Conservation (phyloP, 2,329 filamentous ascomycete species). For the Parascedosporium putredinis region DNA sequence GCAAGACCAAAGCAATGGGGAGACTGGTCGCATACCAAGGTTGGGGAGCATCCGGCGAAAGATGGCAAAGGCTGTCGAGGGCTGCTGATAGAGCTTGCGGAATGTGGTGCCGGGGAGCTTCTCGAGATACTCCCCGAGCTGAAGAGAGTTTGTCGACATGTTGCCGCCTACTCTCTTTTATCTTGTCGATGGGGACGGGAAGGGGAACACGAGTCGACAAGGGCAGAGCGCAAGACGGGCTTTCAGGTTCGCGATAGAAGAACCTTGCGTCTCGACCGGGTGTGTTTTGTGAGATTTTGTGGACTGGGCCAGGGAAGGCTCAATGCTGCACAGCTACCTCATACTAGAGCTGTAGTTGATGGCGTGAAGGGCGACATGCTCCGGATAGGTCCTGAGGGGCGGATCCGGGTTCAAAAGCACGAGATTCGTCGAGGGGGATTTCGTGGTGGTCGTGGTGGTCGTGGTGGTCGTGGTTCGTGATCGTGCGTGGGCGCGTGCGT, state of each 20-base stretch:
- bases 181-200: too few species aligned
- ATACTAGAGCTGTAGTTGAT: background rate
- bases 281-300: too few species aligned
- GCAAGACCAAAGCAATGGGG: background rate
- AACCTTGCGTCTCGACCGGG: too few species aligned
- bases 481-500: background rate
- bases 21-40: slow-evolving; percentile 61
- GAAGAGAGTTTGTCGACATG: slow-evolving; percentile 39
- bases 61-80: slow-evolving; percentile 87
- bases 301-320: background rate
- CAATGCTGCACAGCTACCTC: background rate
- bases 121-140: slow-evolving; percentile 84
- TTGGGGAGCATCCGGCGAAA: slow-evolving; percentile 96
- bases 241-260: too few species aligned
- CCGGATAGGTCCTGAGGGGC: too few species aligned
- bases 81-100: slow-evolving; percentile 86
- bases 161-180: too few species aligned
- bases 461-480: background rate
- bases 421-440: too few species aligned
- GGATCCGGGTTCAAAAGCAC: background rate
- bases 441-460: too few species aligned
- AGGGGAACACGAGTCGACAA: too few species aligned
- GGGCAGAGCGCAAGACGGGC: too few species aligned
- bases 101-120: slow-evolving; percentile 83
- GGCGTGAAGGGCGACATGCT: background rate